These are phyloP conservation scores for Amanita exitialis DNA, from an alignment of 768 basidiomycete genomes.

Conservation along the genomic window DNA sequence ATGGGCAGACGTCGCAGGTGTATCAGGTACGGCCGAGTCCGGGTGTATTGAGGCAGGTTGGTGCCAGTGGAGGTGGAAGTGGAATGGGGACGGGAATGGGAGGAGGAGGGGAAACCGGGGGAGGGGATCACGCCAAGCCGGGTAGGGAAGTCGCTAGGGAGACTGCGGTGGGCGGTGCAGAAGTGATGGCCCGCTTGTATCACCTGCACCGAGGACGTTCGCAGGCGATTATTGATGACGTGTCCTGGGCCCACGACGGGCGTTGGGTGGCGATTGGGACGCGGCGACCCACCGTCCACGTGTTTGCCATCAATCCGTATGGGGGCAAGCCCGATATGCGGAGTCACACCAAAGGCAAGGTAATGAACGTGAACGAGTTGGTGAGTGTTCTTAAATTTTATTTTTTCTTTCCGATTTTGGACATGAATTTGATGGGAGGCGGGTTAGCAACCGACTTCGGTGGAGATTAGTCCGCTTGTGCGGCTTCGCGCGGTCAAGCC, in stretches of 20 bases:
- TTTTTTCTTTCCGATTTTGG: background rate
- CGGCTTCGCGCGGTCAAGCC: slow-evolving; percentile 33
- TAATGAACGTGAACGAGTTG: slow-evolving; percentile 40
- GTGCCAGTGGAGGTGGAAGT: background rate
- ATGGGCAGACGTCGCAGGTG: slow-evolving; percentile 44
- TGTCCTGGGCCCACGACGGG: slow-evolving; percentile 46
- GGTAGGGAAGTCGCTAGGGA: background rate
- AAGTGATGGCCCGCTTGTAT: slow-evolving; percentile 47
- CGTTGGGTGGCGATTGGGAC: slow-evolving; percentile 67
- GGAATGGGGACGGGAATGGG: background rate
- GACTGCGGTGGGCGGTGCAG: slow-evolving; percentile 1
- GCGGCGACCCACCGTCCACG: slow-evolving; percentile 51
- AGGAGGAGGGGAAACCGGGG: background rate
- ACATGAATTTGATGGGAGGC: background rate
- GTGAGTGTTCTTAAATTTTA: slow-evolving; percentile 30
- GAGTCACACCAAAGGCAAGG: slow-evolving; percentile 50
- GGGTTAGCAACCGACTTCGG: slow-evolving; percentile 39
- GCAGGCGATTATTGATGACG: slow-evolving; percentile 47
- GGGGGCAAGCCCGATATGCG: slow-evolving; percentile 56
- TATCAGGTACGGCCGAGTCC: slow-evolving; percentile 28
- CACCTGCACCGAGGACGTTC: slow-evolving; percentile 64
- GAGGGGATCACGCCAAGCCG: background rate
- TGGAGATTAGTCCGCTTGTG: slow-evolving; percentile 45
- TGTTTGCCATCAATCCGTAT: slow-evolving; percentile 70
- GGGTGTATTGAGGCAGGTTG: background rate